phyloP scores from a whole-genome alignment of 768 basidiomycete genomes.

The Termitomyces sp. region DNA sequence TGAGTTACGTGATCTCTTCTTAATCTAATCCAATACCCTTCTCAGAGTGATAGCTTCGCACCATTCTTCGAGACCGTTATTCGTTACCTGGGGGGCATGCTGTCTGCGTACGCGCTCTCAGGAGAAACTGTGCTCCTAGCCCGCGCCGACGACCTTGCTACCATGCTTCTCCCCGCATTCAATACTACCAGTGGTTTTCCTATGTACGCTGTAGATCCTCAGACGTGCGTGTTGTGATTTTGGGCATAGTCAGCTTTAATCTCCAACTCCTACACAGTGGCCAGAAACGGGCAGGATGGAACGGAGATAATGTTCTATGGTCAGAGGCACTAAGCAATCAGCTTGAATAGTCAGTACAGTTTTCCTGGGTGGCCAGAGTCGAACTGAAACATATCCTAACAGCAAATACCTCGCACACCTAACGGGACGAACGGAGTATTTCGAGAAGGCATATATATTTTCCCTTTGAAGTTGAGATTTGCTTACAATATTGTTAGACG shows the following conservation, averaged over 20 bases:
- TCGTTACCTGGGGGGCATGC: slow-evolving; percentile 79
- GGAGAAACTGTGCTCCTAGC: slow-evolving; percentile 58
- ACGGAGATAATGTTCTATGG: slow-evolving; percentile 31
- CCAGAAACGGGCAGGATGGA: slow-evolving; percentile 32
- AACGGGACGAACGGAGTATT: slow-evolving; percentile 66
- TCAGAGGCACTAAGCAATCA: slow-evolving; percentile 54
- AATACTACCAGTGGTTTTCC: slow-evolving; percentile 71
- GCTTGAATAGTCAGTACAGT: slow-evolving; percentile 51
- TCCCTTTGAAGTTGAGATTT: neutral
- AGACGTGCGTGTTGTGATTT: slow-evolving; percentile 36
- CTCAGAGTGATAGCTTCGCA: slow-evolving; percentile 28
- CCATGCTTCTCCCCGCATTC: slow-evolving; percentile 69
- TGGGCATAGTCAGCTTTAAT: neutral
- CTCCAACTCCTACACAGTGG: slow-evolving; percentile 29
- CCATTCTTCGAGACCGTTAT: slow-evolving; percentile 83
- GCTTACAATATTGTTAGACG: slow-evolving; percentile 33
- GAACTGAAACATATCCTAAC: slow-evolving; percentile 4
- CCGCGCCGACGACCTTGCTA: slow-evolving; percentile 73
- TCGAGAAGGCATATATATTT: slow-evolving; percentile 35
- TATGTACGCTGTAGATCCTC: slow-evolving; percentile 62
- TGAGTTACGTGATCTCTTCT: neutral
- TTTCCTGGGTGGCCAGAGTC: neutral
- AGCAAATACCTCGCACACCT: slow-evolving; percentile 78
- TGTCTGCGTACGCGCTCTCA: slow-evolving; percentile 78
- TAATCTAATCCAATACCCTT: neutral